These are phyloP conservation scores for Pseudozyma hubeiensis DNA, from an alignment of 1,284 basidiomycete genomes.

Conservation along the genomic window DNA sequence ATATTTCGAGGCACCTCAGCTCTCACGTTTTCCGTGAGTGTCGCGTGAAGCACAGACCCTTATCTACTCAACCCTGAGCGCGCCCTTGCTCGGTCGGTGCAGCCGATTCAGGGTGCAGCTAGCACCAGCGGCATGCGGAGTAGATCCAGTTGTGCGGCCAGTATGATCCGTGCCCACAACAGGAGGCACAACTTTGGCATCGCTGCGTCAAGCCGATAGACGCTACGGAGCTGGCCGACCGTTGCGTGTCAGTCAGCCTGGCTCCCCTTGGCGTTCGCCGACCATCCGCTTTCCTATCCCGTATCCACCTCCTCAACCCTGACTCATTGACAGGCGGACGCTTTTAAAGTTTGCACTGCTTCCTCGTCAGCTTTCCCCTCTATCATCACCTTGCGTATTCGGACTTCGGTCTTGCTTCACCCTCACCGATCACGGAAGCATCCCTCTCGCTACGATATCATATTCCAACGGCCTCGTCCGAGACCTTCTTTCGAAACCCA, in stretches of 20 bases:
- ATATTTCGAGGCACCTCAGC: neutral
- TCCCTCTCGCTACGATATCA: neutral
- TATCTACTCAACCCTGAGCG: conserved; percentile 1
- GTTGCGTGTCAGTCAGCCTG: neutral
- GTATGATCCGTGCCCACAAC: conserved; percentile 12
- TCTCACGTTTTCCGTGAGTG: neutral
- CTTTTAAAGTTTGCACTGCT: neutral
- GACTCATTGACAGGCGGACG: neutral
- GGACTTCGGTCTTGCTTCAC: neutral
- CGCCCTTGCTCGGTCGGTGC: neutral
- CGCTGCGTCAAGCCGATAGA: too few species aligned
- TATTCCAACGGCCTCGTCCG: neutral
- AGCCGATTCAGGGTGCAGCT: conserved; percentile 14
- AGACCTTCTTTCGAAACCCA: neutral
- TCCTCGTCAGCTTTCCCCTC: neutral
- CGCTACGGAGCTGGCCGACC: neutral
- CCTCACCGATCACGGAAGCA: neutral
- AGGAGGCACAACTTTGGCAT: neutral
- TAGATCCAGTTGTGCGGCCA: neutral
- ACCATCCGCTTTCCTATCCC: conserved; percentile 9
- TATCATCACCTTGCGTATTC: neutral
- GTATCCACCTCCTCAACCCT: neutral
- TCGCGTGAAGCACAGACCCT: neutral
- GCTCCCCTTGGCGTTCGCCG: neutral
- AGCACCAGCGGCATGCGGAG: neutral